Percentiles rank a stretch among this genome's conserved stretches.
Conservation (phyloP, 805 yeast genomes). For the Saccharomyces jurei region DNA sequence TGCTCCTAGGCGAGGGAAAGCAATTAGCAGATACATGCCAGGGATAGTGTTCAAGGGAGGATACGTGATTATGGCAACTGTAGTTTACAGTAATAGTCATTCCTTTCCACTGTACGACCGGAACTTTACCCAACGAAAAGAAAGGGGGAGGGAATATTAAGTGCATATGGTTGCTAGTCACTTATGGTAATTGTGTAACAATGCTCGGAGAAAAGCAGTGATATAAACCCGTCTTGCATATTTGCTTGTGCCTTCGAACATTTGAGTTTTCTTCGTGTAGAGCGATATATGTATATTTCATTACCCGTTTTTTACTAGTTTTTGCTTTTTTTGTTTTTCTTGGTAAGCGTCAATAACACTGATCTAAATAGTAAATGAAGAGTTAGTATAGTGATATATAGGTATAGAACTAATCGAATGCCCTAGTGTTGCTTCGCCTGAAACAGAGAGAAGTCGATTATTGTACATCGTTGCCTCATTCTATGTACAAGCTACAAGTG, state of each 20-base stretch:
- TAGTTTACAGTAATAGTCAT: not conserved
- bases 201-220: not conserved
- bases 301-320: not conserved
- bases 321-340: not conserved
- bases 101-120: not conserved
- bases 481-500: conserved; percentile 10
- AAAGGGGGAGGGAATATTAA: no score
- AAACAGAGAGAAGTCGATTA: not conserved
- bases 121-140: not conserved
- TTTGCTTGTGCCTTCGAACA: not conserved
- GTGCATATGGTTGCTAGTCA: not conserved
- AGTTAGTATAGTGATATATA: not conserved
- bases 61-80: not conserved
- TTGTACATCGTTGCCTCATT: not conserved
- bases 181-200: not conserved
- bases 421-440: not conserved
- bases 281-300: not conserved
- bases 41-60: not conserved
- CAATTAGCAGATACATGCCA: not conserved
- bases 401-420: not conserved
- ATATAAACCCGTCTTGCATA: no score
- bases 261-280: not conserved
- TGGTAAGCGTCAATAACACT: not conserved
- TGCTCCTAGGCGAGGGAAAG: not conserved
- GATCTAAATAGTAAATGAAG: not conserved